phyloP scores from a whole-genome alignment of 768 basidiomycete species.

The Mycena latifolia region DNA sequence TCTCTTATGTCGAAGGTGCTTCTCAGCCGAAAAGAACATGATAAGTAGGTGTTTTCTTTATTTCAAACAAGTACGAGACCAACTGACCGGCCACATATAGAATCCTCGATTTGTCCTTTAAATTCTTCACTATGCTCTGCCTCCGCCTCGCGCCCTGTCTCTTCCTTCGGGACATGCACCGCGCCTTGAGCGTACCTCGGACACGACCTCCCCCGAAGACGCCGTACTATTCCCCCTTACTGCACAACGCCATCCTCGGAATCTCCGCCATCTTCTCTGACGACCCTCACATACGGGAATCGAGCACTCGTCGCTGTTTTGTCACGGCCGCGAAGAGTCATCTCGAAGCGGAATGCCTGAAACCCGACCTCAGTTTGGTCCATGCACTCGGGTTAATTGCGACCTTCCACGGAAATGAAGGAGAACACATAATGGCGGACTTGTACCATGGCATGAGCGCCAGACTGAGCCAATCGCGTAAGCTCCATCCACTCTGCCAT shows the following conservation, averaged over 20 bases:
- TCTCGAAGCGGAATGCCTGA: constrained; percentile 35
- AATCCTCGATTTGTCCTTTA: constrained; percentile 54
- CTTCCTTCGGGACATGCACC: constrained; percentile 57
- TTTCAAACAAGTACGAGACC: no score
- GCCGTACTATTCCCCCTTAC: constrained; percentile 63
- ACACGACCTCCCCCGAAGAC: constrained; percentile 41
- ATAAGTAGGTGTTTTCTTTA: constrained; percentile 26
- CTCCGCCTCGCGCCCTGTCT: constrained; percentile 54
- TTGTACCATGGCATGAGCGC: constrained; percentile 34
- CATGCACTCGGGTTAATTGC: constrained; percentile 38
- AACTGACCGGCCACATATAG: no score
- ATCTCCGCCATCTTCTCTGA: constrained; percentile 36
- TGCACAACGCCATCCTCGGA: constrained; percentile 62
- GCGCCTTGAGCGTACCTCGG: constrained; percentile 44
- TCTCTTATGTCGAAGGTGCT: not conserved
- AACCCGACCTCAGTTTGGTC: constrained; percentile 39
- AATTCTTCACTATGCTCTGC: constrained; percentile 53
- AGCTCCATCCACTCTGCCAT: not conserved
- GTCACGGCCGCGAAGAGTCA: constrained; percentile 24
- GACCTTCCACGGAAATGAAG: constrained; percentile 33
- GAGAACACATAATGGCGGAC: constrained; percentile 35
- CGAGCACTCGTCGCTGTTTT: constrained; percentile 31
- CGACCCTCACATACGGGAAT: constrained; percentile 34
- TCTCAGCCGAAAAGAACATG: constrained; percentile 32
- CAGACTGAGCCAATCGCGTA: constrained; percentile 26